Evolutionary conservation across 1,284 basidiomycete genomes (phyloP).

Genomic region (Somion occarium): DNA sequence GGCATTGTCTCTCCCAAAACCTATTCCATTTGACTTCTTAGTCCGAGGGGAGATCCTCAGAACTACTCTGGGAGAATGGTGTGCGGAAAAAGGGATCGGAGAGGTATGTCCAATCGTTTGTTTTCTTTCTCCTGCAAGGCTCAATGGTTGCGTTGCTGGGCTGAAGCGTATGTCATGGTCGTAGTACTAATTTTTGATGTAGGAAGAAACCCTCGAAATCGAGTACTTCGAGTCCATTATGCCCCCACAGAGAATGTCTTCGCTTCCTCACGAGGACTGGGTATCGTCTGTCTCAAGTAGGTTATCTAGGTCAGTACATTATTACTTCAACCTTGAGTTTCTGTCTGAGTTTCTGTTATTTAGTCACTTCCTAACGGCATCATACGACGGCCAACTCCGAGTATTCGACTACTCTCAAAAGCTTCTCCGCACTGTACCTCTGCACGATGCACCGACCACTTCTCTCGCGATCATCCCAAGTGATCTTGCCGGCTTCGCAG

Average conservation of each 20-base stretch:
- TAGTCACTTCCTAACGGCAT: slow-evolving; percentile 73
- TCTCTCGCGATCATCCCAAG: slow-evolving; percentile 60
- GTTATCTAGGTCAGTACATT: slow-evolving; percentile 55
- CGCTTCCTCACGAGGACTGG: slow-evolving; percentile 92
- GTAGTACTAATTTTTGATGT: slow-evolving; percentile 4
- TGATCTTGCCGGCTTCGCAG: slow-evolving; percentile 16
- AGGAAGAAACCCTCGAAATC: slow-evolving; percentile 89
- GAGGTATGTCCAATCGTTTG: slow-evolving; percentile 41
- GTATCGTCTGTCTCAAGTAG: slow-evolving; percentile 78
- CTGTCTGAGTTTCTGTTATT: slow-evolving; percentile 2
- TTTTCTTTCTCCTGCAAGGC: slow-evolving; percentile 1
- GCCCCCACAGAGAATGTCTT: slow-evolving; percentile 81
- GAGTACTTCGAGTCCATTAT: slow-evolving; percentile 93
- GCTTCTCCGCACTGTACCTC: slow-evolving; percentile 41
- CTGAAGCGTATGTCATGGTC: neutral
- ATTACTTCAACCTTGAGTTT: neutral
- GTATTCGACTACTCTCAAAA: slow-evolving; percentile 70
- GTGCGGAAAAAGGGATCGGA: slow-evolving; percentile 63
- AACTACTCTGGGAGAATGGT: slow-evolving; percentile 75
- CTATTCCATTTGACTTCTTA: slow-evolving; percentile 94
- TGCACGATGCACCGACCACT: slow-evolving; percentile 69
- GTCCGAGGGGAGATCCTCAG: slow-evolving; percentile 80
- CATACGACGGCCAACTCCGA: slow-evolving; percentile 77
- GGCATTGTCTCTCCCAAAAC: slow-evolving; percentile 69
- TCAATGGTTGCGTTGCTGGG: neutral